Percentiles rank a stretch among this genome's conserved stretches.
These are phyloP conservation scores for Ascochyta rabiei DNA, from an alignment of 2,329 filamentous ascomycete genomes.

Conservation along the genomic window DNA sequence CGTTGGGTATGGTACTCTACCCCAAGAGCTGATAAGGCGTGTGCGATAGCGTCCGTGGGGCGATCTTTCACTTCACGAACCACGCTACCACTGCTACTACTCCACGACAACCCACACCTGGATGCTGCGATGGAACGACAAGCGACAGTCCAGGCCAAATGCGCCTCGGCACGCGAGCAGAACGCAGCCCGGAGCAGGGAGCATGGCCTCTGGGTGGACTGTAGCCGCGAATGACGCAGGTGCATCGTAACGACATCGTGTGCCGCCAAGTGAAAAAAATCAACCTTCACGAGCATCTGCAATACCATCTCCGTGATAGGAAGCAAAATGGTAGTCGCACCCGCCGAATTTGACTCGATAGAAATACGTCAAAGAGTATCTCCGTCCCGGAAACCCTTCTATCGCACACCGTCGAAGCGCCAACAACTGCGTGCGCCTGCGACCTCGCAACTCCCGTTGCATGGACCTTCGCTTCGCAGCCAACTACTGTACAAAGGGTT, in stretches of 20 bases:
- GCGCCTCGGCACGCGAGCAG: slow-evolving; percentile 8
- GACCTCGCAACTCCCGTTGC: slow-evolving; percentile 20
- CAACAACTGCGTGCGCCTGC: slow-evolving; percentile 5
- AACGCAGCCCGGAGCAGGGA: slow-evolving; percentile 5
- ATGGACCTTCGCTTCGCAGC: slow-evolving; percentile 17
- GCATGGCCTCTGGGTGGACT: slow-evolving; percentile 9
- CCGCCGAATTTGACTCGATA: slow-evolving; percentile 37
- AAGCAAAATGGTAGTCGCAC: not conserved
- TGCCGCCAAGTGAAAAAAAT: slow-evolving; percentile 16
- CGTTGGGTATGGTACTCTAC: slow-evolving; percentile 23
- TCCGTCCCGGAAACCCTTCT: slow-evolving; percentile 23
- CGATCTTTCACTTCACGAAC: slow-evolving; percentile 6
- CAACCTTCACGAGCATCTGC: slow-evolving; percentile 9
- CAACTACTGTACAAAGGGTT: slow-evolving; percentile 11
- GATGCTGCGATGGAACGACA: not conserved
- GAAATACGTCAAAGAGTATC: slow-evolving; percentile 32
- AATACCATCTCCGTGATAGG: slow-evolving; percentile 24
- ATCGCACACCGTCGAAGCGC: slow-evolving; percentile 24
- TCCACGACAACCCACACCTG: slow-evolving; percentile 5
- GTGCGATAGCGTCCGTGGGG: slow-evolving; percentile 19
- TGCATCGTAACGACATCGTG: slow-evolving; percentile 18
- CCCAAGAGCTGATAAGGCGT: slow-evolving; percentile 31
- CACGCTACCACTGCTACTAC: not conserved
- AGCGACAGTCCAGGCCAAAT: not conserved
- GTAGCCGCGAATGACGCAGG: slow-evolving; percentile 23